A percentile compares a stretch with the other conserved stretches of the same genome.
These are phyloP conservation scores for Apium graveolens DNA, from an alignment of 129 eudicot species.

Conservation along the genomic window DNA sequence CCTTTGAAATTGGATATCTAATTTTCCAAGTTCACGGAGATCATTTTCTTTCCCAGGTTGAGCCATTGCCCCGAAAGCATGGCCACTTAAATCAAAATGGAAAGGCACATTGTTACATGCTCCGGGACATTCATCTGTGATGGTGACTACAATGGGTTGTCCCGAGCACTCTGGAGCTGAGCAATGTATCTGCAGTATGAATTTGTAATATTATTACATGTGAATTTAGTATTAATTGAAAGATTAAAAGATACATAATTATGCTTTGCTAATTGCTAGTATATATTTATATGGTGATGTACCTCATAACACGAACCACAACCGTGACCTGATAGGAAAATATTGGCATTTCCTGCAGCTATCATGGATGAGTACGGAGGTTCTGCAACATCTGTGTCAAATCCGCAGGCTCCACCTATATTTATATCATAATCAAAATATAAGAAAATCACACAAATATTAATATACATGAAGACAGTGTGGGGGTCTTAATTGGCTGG, in stretches of 20 bases:
- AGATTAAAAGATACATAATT: too few relatives aligned
- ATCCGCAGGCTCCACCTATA: slow-evolving; percentile 13
- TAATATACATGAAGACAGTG: too few relatives aligned
- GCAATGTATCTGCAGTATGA: slow-evolving; percentile 26
- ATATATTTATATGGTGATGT: too few relatives aligned
- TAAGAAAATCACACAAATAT: neutral
- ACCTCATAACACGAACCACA: slow-evolving; percentile 8
- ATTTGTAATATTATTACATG: neutral
- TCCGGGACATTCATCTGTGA: slow-evolving; percentile 46
- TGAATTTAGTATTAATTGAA: too few relatives aligned
- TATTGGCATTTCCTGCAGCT: slow-evolving; percentile 7
- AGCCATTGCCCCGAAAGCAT: slow-evolving; percentile 28
- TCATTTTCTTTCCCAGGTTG: neutral
- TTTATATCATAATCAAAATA: neutral
- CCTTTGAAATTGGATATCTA: neutral
- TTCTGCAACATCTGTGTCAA: neutral
- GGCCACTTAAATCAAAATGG: slow-evolving; percentile 32
- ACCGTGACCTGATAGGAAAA: neutral
- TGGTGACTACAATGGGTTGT: slow-evolving; percentile 30
- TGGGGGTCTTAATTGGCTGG: too few relatives aligned
- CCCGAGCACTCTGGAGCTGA: slow-evolving; percentile 29
- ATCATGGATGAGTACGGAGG: slow-evolving; percentile 2
- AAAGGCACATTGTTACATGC: slow-evolving; percentile 18
- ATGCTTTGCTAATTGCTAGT: too few relatives aligned
- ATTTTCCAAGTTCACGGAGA: neutral